Percentiles rank a stretch among this genome's conserved stretches.
These are phyloP conservation scores for Penicillium roqueforti DNA, from an alignment of 495 filamentous ascomycete genomes.

Conservation along the genomic window DNA sequence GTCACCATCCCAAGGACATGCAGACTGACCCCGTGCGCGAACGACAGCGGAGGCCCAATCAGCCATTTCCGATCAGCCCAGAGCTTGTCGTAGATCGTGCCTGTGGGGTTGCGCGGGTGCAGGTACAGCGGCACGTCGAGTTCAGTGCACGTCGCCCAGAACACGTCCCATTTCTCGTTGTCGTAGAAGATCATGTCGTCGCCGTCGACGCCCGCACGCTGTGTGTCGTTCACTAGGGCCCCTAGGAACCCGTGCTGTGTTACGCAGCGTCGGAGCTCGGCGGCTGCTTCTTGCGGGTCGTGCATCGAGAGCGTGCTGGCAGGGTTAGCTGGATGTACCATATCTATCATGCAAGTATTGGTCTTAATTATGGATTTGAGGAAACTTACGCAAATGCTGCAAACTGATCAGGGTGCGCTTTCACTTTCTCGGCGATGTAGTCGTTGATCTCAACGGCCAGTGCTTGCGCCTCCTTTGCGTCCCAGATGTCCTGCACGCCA, in stretches of 20 bases:
- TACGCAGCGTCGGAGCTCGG: conserved; percentile 53
- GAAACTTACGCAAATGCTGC: conserved; percentile 50
- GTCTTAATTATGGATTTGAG: too few species aligned
- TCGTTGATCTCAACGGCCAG: conserved; percentile 53
- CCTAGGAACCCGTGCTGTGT: conserved; percentile 55
- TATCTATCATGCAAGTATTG: neutral
- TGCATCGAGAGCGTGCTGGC: conserved; percentile 50
- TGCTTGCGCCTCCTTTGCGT: conserved; percentile 40
- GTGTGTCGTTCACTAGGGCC: conserved; percentile 57
- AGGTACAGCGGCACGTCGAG: conserved; percentile 63
- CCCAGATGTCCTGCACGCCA: conserved; percentile 55
- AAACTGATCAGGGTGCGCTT: conserved; percentile 48
- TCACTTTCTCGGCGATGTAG: conserved; percentile 51
- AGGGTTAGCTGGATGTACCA: neutral
- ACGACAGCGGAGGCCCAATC: conserved; percentile 42
- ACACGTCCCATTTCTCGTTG: conserved; percentile 49
- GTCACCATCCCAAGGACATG: conserved; percentile 51
- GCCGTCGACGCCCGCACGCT: conserved; percentile 43
- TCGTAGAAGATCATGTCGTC: conserved; percentile 60
- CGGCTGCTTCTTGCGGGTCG: conserved; percentile 49
- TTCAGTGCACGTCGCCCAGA: conserved; percentile 53
- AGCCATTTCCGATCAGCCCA: conserved; percentile 50
- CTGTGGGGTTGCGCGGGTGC: conserved; percentile 51
- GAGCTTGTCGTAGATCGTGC: conserved; percentile 46
- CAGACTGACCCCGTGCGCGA: conserved; percentile 47